phyloP scores from a whole-genome alignment of 2,329 filamentous ascomycete species.

The Ceratocystis ficicola region DNA sequence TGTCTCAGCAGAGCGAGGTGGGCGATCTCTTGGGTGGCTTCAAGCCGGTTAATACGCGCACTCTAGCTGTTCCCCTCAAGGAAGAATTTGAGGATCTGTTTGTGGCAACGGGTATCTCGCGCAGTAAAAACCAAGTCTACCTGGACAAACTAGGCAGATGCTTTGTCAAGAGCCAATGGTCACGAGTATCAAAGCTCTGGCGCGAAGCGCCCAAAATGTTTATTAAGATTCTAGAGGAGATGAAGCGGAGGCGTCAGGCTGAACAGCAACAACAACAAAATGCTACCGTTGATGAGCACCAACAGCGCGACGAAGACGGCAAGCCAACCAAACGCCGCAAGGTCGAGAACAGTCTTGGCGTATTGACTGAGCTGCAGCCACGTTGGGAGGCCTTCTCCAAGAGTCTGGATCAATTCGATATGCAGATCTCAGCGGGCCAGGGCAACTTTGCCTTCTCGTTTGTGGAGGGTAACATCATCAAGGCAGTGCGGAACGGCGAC shows the following conservation, averaged over 20 bases:
- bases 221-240: constrained; percentile 50
- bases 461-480: constrained; percentile 89
- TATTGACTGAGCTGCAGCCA: constrained; percentile 43
- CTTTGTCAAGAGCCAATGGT: constrained; percentile 74
- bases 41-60: constrained; percentile 87
- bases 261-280: constrained; percentile 27
- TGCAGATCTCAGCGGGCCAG: constrained; percentile 47
- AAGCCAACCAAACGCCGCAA: constrained; percentile 56
- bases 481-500: constrained; percentile 88
- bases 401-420: constrained; percentile 65
- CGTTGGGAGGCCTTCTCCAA: constrained; percentile 72
- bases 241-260: constrained; percentile 35
- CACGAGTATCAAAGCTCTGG: constrained; percentile 74
- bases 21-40: constrained; percentile 93
- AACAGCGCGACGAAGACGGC: constrained; percentile 30
- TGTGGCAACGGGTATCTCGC: constrained; percentile 68
- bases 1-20: constrained; percentile 95
- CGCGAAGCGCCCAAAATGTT: constrained; percentile 83
- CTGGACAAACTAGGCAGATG: constrained; percentile 68
- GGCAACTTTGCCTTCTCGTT: constrained; percentile 86
- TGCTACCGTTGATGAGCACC: constrained; percentile 24
- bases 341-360: constrained; percentile 49
- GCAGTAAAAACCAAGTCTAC: constrained; percentile 77
- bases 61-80: constrained; percentile 74
- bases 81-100: constrained; percentile 92